Evolutionary conservation across 768 basidiomycete species (phyloP), one percentile per base, ranked within the genome.

Genomic region (Dictyophora rubrovolvata): DNA sequence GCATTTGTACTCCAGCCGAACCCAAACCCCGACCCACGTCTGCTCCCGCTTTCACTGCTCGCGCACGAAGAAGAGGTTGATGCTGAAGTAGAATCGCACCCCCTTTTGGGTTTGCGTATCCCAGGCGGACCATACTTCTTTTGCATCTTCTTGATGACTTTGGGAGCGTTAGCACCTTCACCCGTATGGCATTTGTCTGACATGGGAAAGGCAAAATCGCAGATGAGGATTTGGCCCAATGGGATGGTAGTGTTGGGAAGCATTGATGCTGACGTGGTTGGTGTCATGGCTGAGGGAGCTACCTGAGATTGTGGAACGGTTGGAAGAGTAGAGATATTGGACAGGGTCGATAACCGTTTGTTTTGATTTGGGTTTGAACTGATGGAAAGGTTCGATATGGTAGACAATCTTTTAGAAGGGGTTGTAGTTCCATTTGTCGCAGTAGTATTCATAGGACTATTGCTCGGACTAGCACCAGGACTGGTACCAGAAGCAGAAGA

Each of bases 141-240:
- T 2, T 51, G 49, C 33, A 59, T 20, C 49, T 36, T 51, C 36
- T 59, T 59, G 48, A 59, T 42, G 7, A 59, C 36, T 9, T 59
- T 59, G n/a, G 78, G 79, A 11, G 71, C 73, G 49, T 75, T 66
- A 11, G 72, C 65, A 11, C 78, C 79, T 1, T 62, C 62, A 9
- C 78, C 78, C 6, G 65, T 62, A 65, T 79, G 79, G 6, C 79
- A 74, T 17, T 66, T 69, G 67, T 81, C 80, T 5, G 68, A 52
- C 1, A 64, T 56, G 20, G 72, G 61, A 62, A 73, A 81, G 10
- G 73, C 79, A 63, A 72, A 81, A 64, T 81, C 79, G n/a, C 79
- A 75, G 23, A 81, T 77, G 56, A 74, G 74, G 64, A 79, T 71
- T 12, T 73, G 61, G 4, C 57, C 57, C 7, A 12, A 12, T 42